Percentiles rank a stretch among this genome's conserved stretches.
phyloP scores from a whole-genome alignment of 768 basidiomycete species.

The Cantharellus cinnabarinus region DNA sequence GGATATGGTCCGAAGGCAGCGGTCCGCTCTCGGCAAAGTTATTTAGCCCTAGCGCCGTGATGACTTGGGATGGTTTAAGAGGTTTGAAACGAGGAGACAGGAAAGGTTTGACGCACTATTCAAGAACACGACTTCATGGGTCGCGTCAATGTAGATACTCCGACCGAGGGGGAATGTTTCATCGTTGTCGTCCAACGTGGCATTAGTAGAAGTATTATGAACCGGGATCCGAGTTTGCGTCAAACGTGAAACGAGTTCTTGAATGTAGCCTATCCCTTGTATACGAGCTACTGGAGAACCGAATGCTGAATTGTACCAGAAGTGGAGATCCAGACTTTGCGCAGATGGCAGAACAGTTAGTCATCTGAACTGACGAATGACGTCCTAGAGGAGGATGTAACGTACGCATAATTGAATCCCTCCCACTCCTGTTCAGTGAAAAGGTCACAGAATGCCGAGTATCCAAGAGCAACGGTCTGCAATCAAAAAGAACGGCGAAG shows the following conservation, averaged over 20 bases:
- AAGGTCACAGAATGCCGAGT: conserved; percentile 75
- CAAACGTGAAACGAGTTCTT: conserved; percentile 67
- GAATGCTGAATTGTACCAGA: conserved; percentile 61
- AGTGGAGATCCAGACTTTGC: conserved; percentile 39
- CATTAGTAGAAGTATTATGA: conserved; percentile 22
- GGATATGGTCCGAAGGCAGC: conserved; percentile 54
- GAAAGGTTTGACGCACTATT: conserved; percentile 31
- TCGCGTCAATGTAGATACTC: conserved; percentile 21
- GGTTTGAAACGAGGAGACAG: background rate
- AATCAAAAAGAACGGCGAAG: background rate
- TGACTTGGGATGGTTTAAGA: conserved; percentile 24
- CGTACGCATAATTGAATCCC: conserved; percentile 72
- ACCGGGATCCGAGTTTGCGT: conserved; percentile 20
- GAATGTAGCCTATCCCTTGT: conserved; percentile 60
- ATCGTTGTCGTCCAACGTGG: conserved; percentile 18
- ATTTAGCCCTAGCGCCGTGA: conserved; percentile 71
- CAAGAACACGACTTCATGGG: conserved; percentile 77
- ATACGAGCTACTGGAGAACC: conserved; percentile 63
- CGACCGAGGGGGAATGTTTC: conserved; percentile 16
- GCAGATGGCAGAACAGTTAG: background rate
- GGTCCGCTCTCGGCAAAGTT: conserved; percentile 54
- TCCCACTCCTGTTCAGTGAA: conserved; percentile 90
- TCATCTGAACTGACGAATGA: background rate
- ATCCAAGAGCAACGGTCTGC: conserved; percentile 78
- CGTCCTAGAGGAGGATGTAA: conserved; percentile 2